phyloP scores from a whole-genome alignment of 208 protist species.

The Vickermania spadyakhi region DNA sequence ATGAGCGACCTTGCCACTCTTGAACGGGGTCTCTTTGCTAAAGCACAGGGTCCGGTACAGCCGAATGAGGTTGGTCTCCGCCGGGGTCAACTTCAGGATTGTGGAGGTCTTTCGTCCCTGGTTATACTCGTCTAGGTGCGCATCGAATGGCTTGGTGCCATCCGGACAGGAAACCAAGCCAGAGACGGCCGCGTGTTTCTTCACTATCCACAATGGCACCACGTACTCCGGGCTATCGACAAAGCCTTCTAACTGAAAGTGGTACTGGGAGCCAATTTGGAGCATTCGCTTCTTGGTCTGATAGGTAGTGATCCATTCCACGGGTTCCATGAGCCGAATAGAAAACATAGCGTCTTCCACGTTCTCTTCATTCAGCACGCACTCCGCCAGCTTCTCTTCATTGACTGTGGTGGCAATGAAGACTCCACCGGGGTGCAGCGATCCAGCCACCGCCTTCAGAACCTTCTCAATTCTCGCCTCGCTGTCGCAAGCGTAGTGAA shows the following conservation, averaged over 20 bases:
- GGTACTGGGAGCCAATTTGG: conserved; percentile 46
- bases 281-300: conserved; percentile 11
- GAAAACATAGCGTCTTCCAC: conserved; percentile 13
- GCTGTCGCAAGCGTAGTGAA: conserved; percentile 79
- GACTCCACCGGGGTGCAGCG: conserved; percentile 41
- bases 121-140: conserved; percentile 17
- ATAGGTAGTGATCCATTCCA: conserved; percentile 5
- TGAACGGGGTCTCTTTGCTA: conserved; percentile 14
- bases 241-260: conserved; percentile 78
- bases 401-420: conserved; percentile 78
- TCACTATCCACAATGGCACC: conserved; percentile 36
- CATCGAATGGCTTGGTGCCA: conserved; percentile 23
- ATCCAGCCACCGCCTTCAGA: conserved; percentile 23
- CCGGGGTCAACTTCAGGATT: conserved; percentile 31
- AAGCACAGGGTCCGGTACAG: conserved; percentile 67
- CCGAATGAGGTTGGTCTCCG: conserved; percentile 45
- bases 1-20: no score
- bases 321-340: conserved; percentile 19
- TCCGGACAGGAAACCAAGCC: conserved; percentile 11
- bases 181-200: conserved; percentile 7
- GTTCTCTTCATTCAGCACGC: conserved; percentile 12
- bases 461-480: conserved; percentile 33
- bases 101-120: conserved; percentile 38
- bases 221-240: conserved; percentile 84
- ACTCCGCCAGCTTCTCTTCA: conserved; percentile 23